phyloP scores from a whole-genome alignment of 305 asterid species.

The Andrographis paniculata region DNA sequence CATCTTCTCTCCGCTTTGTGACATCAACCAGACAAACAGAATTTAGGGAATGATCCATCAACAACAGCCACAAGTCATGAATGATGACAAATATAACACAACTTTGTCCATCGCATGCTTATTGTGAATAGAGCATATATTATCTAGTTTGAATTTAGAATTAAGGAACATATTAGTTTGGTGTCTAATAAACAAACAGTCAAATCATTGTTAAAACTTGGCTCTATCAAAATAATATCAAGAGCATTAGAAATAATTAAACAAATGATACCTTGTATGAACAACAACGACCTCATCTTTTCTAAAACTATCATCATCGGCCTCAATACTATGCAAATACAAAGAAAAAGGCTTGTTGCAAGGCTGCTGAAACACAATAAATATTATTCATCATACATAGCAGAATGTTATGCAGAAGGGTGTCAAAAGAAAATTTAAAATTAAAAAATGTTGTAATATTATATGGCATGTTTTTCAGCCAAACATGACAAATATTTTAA shows the following conservation, averaged over 20 bases:
- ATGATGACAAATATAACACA: too few species aligned
- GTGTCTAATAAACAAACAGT: constrained; percentile 6
- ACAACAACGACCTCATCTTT: constrained; percentile 92
- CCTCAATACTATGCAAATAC: constrained; percentile 84
- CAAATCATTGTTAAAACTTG: neutral
- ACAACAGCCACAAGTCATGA: neutral
- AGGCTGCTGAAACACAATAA: constrained; percentile 45
- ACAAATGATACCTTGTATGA: constrained; percentile 79
- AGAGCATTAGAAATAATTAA: too few species aligned
- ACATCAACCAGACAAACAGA: constrained; percentile 8
- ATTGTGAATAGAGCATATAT: too few species aligned
- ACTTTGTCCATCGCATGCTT: too few species aligned
- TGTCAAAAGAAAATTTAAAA: too few species aligned
- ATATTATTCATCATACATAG: constrained; percentile 6
- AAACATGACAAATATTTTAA: constrained; percentile 92
- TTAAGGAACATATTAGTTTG: too few species aligned
- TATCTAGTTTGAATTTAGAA: too few species aligned
- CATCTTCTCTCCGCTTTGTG: too few species aligned
- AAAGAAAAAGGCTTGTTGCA: constrained; percentile 87
- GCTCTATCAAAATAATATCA: constrained; percentile 13
- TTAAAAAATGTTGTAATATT: too few species aligned
- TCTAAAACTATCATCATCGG: constrained; percentile 94
- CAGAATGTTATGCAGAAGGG: constrained; percentile 13
- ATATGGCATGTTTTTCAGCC: constrained; percentile 88
- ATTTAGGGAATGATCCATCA: constrained; percentile 1